Evolutionary conservation across 2,329 filamentous ascomycete genomes (phyloP).

Genomic region (Phaeosphaeria sp.): DNA sequence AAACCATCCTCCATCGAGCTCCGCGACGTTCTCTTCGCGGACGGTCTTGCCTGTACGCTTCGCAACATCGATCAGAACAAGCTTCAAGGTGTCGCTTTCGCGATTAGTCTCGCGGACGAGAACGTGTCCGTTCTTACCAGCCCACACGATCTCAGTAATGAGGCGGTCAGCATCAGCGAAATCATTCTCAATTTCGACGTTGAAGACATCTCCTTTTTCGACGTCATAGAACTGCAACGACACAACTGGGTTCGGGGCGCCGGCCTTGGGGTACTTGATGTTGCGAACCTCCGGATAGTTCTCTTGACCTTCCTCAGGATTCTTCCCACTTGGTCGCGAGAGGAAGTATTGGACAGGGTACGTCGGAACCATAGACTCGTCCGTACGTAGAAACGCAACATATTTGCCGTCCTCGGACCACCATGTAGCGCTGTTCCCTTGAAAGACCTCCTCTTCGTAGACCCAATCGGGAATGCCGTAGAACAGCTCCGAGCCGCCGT

Average conservation of each 20-base stretch:
- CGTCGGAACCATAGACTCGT: constrained; percentile 89
- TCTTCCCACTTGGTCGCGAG: constrained; percentile 78
- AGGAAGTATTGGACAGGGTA: constrained; percentile 95
- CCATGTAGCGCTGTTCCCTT: constrained; percentile 85
- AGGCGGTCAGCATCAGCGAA: constrained; percentile 84
- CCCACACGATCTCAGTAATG: constrained; percentile 94
- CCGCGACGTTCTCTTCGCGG: constrained; percentile 77
- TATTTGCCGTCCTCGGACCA: constrained; percentile 92
- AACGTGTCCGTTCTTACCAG: constrained; percentile 74
- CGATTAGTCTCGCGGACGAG: constrained; percentile 92
- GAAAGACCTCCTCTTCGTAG: constrained; percentile 86
- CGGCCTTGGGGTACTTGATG: constrained; percentile 98
- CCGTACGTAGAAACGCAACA: constrained; percentile 89
- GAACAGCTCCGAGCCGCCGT: constrained; percentile 88
- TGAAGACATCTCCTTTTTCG: constrained; percentile 76
- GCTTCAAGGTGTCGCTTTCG: constrained; percentile 88
- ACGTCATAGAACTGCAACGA: constrained; percentile 90
- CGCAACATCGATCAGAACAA: constrained; percentile 82
- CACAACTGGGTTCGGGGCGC: constrained; percentile 90
- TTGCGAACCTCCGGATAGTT: constrained; percentile 87
- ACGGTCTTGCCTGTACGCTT: constrained; percentile 78
- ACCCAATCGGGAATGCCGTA: constrained; percentile 99
- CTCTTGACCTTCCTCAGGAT: constrained; percentile 75
- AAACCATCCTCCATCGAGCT: constrained; percentile 96
- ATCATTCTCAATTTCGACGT: constrained; percentile 76